Evolutionary conservation across 495 filamentous ascomycete genomes (phyloP), one percentile per base, ranked within the genome.

Genomic region (Venustampulla echinocandica): DNA sequence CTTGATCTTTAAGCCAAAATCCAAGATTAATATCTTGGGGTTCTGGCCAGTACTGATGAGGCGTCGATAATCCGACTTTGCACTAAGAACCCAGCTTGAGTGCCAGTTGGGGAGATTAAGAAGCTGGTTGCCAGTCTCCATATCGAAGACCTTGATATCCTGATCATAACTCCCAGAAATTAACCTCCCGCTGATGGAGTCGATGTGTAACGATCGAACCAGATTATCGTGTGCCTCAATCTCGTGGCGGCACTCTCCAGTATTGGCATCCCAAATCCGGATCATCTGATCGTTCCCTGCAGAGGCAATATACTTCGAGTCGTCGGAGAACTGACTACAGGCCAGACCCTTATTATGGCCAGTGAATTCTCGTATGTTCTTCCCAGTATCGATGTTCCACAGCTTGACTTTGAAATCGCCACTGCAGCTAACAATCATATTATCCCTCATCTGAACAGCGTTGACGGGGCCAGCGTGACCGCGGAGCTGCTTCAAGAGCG

Each of bases 1-100:
- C 34, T 67, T 52, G 9, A 80, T 64, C 44, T 62, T 68, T n/a
- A 69, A 70, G 14, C 83, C 82, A 57, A 87, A 88, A 68, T 98
- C 92, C 70, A 98, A 77, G n/a, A 98, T 80, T 18, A 96, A 69
- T 23, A 86, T 84, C 53, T 90, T 80, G 9, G 87, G 82, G 56
- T 97, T 90, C 64, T 98, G 92, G 33, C 87, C 90, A 0, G 93
- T 94, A 45, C 85, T 87, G 35, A 98, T 82, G 46, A 98, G 89
- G 27, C 92, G 76, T 38, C 90, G 72, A 61, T 96, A 96, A 62
- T 98, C 92, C 24, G 84, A 84, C 67, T 97, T 95, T 20, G 93
- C 92, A 49, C 84, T 87, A 33, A 98, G 65, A 55, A 96, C 93
- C 93, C 93, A 97, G 57, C 87, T 94, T 13, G 82, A 82, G 30